These are phyloP conservation scores for Sonneratia alba DNA, from an alignment of 345 rosid genomes.

Conservation along the genomic window DNA sequence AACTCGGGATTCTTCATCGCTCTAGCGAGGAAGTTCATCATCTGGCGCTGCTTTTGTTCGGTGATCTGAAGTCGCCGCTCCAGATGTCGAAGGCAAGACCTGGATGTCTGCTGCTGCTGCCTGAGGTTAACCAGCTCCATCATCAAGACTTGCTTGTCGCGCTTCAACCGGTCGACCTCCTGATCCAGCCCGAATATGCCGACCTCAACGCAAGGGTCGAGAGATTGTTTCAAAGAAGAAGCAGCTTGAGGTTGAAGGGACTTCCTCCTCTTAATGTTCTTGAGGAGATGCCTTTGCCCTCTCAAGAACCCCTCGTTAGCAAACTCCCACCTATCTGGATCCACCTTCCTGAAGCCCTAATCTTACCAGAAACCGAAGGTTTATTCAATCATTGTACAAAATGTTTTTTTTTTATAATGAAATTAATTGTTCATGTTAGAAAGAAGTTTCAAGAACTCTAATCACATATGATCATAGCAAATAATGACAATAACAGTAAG, in stretches of 20 bases:
- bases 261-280: conserved; percentile 60
- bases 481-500: background rate
- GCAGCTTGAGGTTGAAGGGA: conserved; percentile 21
- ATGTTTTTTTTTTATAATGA: background rate
- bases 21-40: conserved; percentile 73
- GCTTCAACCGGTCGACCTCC: conserved; percentile 40
- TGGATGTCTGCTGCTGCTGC: conserved; percentile 59
- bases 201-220: conserved; percentile 44
- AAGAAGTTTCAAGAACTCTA: background rate
- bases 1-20: conserved; percentile 61
- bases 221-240: conserved; percentile 24
- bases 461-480: background rate
- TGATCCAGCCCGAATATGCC: conserved; percentile 37
- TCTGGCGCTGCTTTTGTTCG: conserved; percentile 67
- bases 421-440: background rate
- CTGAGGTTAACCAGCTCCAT: conserved; percentile 60
- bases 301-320: conserved; percentile 48
- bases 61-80: conserved; percentile 54
- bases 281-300: conserved; percentile 64
- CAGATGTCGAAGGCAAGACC: conserved; percentile 42
- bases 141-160: conserved; percentile 54
- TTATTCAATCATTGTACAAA: background rate
- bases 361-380: conserved; percentile 15
- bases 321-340: conserved; percentile 87
- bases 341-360: conserved; percentile 94